Evolutionary conservation across 768 basidiomycete species (phyloP), one percentile per base, ranked within the genome.

Genomic region (Candolleomyces efflorescens): DNA sequence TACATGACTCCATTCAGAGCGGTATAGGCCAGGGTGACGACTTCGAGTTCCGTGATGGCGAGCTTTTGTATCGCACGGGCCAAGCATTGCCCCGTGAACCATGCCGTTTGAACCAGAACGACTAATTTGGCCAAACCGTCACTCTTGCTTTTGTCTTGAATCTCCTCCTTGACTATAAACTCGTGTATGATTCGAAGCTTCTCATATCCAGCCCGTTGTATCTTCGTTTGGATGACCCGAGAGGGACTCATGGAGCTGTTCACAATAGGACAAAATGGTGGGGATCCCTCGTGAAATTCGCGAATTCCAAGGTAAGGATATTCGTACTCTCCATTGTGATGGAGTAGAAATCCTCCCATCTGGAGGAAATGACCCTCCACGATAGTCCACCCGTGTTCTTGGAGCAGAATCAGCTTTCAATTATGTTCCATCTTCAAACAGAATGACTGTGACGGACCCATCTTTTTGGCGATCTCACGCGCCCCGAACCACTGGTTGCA

Each of bases 261-360:
- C n/a, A n/a, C n/a, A n/a, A n/a, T n/a, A n/a, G n/a, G n/a, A n/a
- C n/a, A n/a, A n/a, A n/a, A n/a, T n/a, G n/a, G n/a, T n/a, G n/a
- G n/a, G n/a, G n/a, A n/a, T n/a, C n/a, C n/a, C n/a, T n/a, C n/a
- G n/a, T n/a, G n/a, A n/a, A n/a, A n/a, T n/a, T n/a, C n/a, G n/a
- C n/a, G n/a, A n/a, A n/a, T n/a, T n/a, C n/a, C 32, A 32, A 32
- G 32, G 11, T 32, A 17, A 55, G 20, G 15, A 49, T 61, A 7
- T 56, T 5, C 36, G 41, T 13, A 53, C 32, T 11, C 20, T 38
- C 22, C 59, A n/a, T 24, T 45, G 4, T 48, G 55, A 3, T 67
- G 13, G 9, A 56, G 53, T 5, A 32, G 6, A 53, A 71, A 68
- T 1, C 70, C 71, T 11, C 71, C 69, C 71, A 70, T 73, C n/a